Base-by-base conservation (phyloP, 495 filamentous ascomycete genomes). In the Podospora appendiculata region DNA sequence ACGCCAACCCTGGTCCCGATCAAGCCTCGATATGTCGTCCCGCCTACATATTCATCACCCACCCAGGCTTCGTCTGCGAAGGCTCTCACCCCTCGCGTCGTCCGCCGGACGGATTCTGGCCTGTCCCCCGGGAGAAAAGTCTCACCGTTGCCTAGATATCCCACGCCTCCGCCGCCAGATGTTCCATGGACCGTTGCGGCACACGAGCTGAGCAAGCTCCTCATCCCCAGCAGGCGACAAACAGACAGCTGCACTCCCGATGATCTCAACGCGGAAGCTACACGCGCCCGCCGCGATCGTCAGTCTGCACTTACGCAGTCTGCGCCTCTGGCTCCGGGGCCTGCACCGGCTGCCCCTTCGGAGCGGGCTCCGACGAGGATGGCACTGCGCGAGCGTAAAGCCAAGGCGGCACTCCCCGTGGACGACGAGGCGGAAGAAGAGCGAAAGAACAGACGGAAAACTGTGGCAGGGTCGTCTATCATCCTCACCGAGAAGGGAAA, bases 161-260 rank as follows among this genome's bases (percentile, higher is more conserved):
- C 76, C 9, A 72, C 79, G n/a, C 81, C 84, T 3, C 83, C 87
- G 19, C 77, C 86, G 1, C 87, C 89, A 6, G 84, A 89, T 25
- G 85, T 96, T 0, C 74, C 82, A 40, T 97, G 94, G 93, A 83
- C 85, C 1, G 80, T 84, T 40, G 89, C 89, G 12, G 76, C 89
- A 0, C 77, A 84, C 59, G 91, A 95, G 61, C 65, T 96, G 13
- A 87, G 81, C 58, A 91, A 89, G 62, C 66, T 90, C 5, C 79
- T 97, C 25, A 86, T 96, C 45, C 93, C 93, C 1, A 70, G 68
- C 9, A 71, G 82, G 56, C 76, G 88, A 9, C 79, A 88, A 64
- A 88, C 83, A 0, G 74, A 66, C 19, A 95, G 89, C 67, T 89
- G 76, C 60, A 83, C 71, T n/a, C 74, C 78, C 6, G 84, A 91